Conservation (phyloP, 2,329 filamentous ascomycete genomes). For the Alternaria viburni region DNA sequence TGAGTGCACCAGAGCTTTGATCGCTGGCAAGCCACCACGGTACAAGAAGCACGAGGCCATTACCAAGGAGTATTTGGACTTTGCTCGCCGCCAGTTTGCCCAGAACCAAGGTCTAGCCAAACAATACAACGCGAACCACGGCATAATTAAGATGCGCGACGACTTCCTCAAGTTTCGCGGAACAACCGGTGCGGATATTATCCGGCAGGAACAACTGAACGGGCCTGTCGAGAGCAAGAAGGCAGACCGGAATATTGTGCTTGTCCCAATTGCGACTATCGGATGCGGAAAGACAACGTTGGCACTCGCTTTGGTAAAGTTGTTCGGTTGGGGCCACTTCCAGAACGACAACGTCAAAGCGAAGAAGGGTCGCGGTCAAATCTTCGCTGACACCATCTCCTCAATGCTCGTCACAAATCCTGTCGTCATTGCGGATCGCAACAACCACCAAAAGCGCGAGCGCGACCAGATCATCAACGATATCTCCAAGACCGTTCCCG, state of each 20-base stretch:
- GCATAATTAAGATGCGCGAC: slow-evolving; percentile 88
- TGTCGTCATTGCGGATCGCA: slow-evolving; percentile 88
- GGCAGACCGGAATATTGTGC: slow-evolving; percentile 71
- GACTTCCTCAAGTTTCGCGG: slow-evolving; percentile 86
- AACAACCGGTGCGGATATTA: slow-evolving; percentile 86
- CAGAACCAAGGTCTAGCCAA: slow-evolving; percentile 71
- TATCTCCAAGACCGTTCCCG: slow-evolving; percentile 65
- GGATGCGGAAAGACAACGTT: slow-evolving; percentile 97
- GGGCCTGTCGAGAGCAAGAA: slow-evolving; percentile 60
- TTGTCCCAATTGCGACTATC: slow-evolving; percentile 92
- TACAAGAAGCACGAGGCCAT: slow-evolving; percentile 88
- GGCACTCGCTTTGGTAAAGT: slow-evolving; percentile 76
- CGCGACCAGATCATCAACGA: slow-evolving; percentile 86
- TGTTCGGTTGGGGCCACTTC: slow-evolving; percentile 91
- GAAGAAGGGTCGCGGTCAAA: slow-evolving; percentile 73
- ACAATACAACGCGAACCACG: slow-evolving; percentile 85
- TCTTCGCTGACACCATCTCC: slow-evolving; percentile 76
- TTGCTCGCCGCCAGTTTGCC: slow-evolving; percentile 75
- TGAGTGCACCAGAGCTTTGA: slow-evolving; percentile 91
- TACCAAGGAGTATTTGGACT: slow-evolving; percentile 88
- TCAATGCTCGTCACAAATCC: slow-evolving; percentile 67
- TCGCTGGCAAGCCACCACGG: slow-evolving; percentile 73
- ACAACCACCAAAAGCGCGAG: slow-evolving; percentile 90
- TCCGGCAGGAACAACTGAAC: slow-evolving; percentile 70
- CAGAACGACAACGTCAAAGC: slow-evolving; percentile 96